phyloP scores from a whole-genome alignment of 768 basidiomycete species.

The Erythrobasidium yunnanense region DNA sequence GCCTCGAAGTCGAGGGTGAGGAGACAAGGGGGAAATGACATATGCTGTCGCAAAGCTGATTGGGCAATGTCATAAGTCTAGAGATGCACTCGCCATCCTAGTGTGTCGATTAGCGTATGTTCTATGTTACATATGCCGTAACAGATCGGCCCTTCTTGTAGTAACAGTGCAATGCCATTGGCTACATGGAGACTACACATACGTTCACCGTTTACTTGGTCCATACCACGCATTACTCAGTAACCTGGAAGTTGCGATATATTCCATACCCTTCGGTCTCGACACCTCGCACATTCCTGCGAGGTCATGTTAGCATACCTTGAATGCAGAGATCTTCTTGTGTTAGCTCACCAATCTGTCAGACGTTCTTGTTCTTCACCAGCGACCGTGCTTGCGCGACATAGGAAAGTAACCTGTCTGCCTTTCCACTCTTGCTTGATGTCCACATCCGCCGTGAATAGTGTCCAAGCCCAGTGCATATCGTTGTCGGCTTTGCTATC shows the following conservation, averaged over 20 bases:
- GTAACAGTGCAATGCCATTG: no score
- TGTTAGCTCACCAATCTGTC: slow-evolving; percentile 1
- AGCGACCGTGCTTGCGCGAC: neutral
- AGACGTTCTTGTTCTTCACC: neutral
- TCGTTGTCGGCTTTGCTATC: neutral
- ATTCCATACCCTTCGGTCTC: neutral
- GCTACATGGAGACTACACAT: no score
- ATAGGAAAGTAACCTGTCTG: neutral
- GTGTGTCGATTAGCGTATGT: no score
- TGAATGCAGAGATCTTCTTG: neutral
- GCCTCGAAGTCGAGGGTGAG: no score
- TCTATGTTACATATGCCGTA: no score
- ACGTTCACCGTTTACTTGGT: no score
- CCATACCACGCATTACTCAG: no score
- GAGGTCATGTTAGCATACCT: neutral
- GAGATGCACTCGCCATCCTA: no score
- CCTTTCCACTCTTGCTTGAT: neutral
- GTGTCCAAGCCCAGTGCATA: slow-evolving; percentile 1
- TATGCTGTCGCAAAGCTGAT: no score
- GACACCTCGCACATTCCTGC: slow-evolving; percentile 16
- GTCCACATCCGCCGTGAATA: neutral
- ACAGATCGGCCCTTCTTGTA: no score
- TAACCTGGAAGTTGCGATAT: neutral
- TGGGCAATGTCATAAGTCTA: no score
- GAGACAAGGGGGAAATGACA: no score